A percentile compares a stretch with the other conserved stretches of the same genome.
These are phyloP conservation scores for Phaeosphaeria sp. DNA, from an alignment of 2,329 filamentous ascomycete species.

Conservation along the genomic window DNA sequence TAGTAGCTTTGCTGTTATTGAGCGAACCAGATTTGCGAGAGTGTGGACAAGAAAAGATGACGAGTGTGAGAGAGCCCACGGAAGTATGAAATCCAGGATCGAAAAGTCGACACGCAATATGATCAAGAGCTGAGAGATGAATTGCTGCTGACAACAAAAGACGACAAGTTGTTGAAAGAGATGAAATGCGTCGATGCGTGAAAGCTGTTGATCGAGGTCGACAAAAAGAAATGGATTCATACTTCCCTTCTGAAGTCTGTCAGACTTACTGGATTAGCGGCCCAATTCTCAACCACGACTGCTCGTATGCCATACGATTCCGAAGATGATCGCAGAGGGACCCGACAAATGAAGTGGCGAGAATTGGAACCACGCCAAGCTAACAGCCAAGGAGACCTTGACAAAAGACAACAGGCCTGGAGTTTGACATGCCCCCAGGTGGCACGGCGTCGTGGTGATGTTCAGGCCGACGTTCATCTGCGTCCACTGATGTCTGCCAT, in stretches of 20 bases:
- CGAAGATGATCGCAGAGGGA: slow-evolving; percentile 4
- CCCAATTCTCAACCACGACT: background rate
- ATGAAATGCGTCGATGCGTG: background rate
- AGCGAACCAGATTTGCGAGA: slow-evolving; percentile 3
- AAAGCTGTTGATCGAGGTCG: slow-evolving; percentile 1
- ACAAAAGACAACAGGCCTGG: slow-evolving; percentile 3
- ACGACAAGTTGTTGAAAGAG: background rate
- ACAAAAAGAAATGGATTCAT: slow-evolving; percentile 7
- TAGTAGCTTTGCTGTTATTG: slow-evolving; percentile 15
- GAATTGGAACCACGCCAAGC: background rate
- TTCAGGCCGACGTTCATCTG: background rate
- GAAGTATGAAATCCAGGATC: slow-evolving; percentile 9
- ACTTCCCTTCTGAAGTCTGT: slow-evolving; percentile 10
- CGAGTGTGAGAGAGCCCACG: slow-evolving; percentile 5
- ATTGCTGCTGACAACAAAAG: background rate
- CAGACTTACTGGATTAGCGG: background rate
- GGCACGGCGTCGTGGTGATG: background rate
- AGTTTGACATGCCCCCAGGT: slow-evolving; percentile 1
- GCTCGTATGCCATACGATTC: slow-evolving; percentile 7
- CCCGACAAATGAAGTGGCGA: background rate
- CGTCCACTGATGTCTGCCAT: background rate
- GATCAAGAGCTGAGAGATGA: background rate
- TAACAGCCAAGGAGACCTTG: background rate
- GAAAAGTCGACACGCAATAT: background rate
- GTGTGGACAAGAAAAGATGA: background rate